Conservation (phyloP, 129 eudicot species). For the Arctium minus region DNA sequence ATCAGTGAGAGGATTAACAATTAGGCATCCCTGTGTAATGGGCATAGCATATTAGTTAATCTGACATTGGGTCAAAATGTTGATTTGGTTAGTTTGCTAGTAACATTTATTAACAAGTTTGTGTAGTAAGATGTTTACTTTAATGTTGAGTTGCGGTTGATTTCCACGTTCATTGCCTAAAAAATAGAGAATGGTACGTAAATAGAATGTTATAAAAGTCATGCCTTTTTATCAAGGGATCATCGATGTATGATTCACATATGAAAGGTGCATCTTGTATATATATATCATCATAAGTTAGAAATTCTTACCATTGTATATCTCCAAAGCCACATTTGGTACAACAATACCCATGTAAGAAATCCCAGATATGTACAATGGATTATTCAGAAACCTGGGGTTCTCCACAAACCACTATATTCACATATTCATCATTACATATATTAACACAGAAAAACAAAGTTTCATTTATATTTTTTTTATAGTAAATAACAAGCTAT, state of each 20-base stretch:
- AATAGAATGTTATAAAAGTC: background rate
- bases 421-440: background rate
- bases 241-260: background rate
- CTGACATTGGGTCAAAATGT: background rate
- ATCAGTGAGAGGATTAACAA: constrained; percentile 26
- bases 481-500: background rate
- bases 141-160: constrained; percentile 23
- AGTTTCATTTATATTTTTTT: background rate
- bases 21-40: constrained; percentile 13
- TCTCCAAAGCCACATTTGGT: constrained; percentile 20
- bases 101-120: background rate
- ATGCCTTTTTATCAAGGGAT: background rate
- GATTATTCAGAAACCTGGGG: constrained; percentile 24
- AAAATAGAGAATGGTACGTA: background rate
- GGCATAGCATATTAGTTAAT: background rate
- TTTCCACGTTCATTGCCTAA: constrained; percentile 26
- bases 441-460: too few relatives aligned
- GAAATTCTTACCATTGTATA: constrained; percentile 16
- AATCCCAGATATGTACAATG: constrained; percentile 30
- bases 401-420: constrained; percentile 25
- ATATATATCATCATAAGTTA: background rate
- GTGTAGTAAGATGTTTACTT: constrained; percentile 2
- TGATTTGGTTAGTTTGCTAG: background rate
- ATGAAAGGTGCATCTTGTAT: background rate
- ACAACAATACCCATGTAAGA: constrained; percentile 25